These are phyloP conservation scores for Cladosporium sp. DNA, from an alignment of 2,329 filamentous ascomycete genomes.

Conservation along the genomic window DNA sequence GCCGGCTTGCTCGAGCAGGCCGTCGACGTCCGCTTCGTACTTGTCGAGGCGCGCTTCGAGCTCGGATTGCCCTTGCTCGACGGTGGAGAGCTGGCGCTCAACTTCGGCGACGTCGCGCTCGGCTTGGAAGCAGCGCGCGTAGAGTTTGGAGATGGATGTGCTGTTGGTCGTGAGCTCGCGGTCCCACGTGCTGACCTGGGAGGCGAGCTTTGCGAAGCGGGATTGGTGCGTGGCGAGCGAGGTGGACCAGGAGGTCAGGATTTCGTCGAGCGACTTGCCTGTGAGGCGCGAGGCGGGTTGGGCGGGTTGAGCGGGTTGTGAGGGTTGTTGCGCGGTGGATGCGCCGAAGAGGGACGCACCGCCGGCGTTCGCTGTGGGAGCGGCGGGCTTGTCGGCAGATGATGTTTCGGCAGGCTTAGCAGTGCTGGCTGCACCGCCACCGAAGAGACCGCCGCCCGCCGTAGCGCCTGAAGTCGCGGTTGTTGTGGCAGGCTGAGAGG, in stretches of 20 bases:
- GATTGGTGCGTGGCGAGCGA: slow-evolving; percentile 96
- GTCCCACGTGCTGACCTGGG: slow-evolving; percentile 87
- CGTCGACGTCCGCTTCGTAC: slow-evolving; percentile 88
- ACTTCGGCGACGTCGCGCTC: slow-evolving; percentile 91
- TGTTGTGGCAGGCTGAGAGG: slow-evolving; percentile 9
- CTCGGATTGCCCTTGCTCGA: slow-evolving; percentile 92
- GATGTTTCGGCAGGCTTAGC: slow-evolving; percentile 9
- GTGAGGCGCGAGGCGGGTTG: slow-evolving; percentile 81
- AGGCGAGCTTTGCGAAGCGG: slow-evolving; percentile 87
- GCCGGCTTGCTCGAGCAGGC: slow-evolving; percentile 77
- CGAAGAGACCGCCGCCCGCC: slow-evolving; percentile 14
- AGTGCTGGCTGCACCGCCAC: slow-evolving; percentile 6
- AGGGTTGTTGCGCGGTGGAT: slow-evolving; percentile 11
- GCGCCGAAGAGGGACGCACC: slow-evolving; percentile 9
- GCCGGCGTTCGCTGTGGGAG: slow-evolving; percentile 12
- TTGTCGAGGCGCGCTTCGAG: slow-evolving; percentile 81
- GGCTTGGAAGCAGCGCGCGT: slow-evolving; percentile 86
- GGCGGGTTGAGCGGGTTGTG: slow-evolving; percentile 2
- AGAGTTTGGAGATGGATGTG: slow-evolving; percentile 91
- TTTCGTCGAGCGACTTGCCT: slow-evolving; percentile 99
- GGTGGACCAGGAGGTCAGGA: slow-evolving; percentile 93
- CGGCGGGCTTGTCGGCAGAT: slow-evolving; percentile 9
- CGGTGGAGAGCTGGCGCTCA: slow-evolving; percentile 81
- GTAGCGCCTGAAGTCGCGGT: slow-evolving; percentile 14
- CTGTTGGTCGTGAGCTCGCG: slow-evolving; percentile 88